Conservation (phyloP, 768 basidiomycete genomes). For the Collybiopsis luxurians region DNA sequence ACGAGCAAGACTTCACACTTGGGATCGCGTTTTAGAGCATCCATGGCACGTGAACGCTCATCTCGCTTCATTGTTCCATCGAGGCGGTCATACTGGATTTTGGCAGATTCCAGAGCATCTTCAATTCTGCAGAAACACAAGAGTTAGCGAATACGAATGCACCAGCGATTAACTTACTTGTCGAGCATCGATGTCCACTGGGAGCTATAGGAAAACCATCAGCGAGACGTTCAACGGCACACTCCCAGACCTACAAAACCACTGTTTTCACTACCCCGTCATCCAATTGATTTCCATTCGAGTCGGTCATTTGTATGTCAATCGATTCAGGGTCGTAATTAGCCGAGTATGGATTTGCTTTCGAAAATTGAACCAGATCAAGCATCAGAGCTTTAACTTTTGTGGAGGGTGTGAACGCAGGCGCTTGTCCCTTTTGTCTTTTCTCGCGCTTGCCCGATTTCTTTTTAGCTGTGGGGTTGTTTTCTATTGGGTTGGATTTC, state of each 20-base stretch:
- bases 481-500: slow-evolving; percentile 51
- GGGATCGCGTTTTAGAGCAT: slow-evolving; percentile 86
- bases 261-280: slow-evolving; percentile 84
- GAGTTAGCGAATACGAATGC: neutral
- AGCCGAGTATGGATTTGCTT: slow-evolving; percentile 77
- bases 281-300: slow-evolving; percentile 65
- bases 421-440: slow-evolving; percentile 47
- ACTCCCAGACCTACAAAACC: slow-evolving; percentile 76
- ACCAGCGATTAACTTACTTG: slow-evolving; percentile 49
- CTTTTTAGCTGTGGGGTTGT: slow-evolving; percentile 49
- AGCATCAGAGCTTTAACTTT: slow-evolving; percentile 82
- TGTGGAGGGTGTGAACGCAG: slow-evolving; percentile 75
- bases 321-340: slow-evolving; percentile 80
- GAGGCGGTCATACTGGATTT: slow-evolving; percentile 86
- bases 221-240: neutral
- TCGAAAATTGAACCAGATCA: slow-evolving; percentile 81
- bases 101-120: slow-evolving; percentile 78
- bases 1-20: slow-evolving; percentile 92
- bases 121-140: slow-evolving; percentile 57
- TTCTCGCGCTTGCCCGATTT: slow-evolving; percentile 66
- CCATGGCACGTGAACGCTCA: slow-evolving; percentile 89
- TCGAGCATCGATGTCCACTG: slow-evolving; percentile 96
- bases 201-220: slow-evolving; percentile 49
- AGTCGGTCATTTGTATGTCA: slow-evolving; percentile 78
- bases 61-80: slow-evolving; percentile 99